phyloP scores from a whole-genome alignment of 805 yeast genomes.

The Saccharomycopsis fibuligera region DNA sequence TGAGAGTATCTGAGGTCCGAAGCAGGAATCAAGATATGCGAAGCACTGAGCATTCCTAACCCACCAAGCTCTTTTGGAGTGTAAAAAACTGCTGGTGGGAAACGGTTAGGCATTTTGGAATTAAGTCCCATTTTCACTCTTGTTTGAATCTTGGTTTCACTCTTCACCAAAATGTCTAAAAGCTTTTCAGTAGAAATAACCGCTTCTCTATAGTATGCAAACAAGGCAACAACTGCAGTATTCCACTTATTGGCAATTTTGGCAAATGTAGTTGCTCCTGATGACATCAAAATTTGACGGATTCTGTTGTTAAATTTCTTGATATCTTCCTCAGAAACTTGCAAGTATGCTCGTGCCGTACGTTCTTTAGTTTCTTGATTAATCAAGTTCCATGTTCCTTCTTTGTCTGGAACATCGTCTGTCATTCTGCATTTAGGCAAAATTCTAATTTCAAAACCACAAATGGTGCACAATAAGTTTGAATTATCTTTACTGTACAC shows the following conservation, averaged over 20 bases:
- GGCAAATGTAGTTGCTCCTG: conserved; percentile 93
- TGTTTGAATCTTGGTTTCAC: conserved; percentile 91
- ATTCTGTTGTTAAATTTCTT: conserved; percentile 76
- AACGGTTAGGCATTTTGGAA: conserved; percentile 97
- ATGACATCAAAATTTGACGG: conserved; percentile 85
- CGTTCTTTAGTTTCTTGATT: conserved; percentile 70
- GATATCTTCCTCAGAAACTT: conserved; percentile 77
- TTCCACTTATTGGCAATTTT: conserved; percentile 96
- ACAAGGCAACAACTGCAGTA: conserved; percentile 77
- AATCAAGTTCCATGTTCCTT: conserved; percentile 88
- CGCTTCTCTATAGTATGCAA: conserved; percentile 91
- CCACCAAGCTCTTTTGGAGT: conserved; percentile 98
- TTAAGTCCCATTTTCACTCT: conserved; percentile 91
- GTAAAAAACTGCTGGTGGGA: conserved; percentile 97
- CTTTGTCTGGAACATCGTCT: conserved; percentile 47
- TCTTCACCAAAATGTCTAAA: conserved; percentile 75
- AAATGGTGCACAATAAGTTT: conserved; percentile 80
- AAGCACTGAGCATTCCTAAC: conserved; percentile 94
- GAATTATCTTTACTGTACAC: conserved; percentile 90
- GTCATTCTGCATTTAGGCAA: conserved; percentile 62
- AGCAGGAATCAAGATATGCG: conserved; percentile 91
- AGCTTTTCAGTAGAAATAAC: conserved; percentile 74
- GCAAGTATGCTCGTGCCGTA: conserved; percentile 81
- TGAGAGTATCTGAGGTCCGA: conserved; percentile 86
- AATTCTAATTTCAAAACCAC: conserved; percentile 91